Base-by-base conservation (phyloP, 1,284 basidiomycete genomes). In the Irpex lacteus region DNA sequence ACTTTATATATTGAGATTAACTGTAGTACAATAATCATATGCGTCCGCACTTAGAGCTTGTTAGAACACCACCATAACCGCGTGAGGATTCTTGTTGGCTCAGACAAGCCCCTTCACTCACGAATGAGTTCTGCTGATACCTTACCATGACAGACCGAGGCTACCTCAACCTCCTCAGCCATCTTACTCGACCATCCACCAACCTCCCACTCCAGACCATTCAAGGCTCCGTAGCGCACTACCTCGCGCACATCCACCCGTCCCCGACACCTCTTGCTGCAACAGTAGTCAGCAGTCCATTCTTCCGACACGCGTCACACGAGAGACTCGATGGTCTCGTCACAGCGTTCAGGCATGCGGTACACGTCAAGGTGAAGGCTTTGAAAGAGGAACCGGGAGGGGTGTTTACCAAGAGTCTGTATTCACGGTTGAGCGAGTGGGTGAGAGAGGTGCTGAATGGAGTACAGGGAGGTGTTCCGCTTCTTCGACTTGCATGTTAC, bases 261-360 rank as follows among this genome's bases (percentile, higher is more conserved):
- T 77, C 82, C 0, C 85, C 90, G 2, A 89, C 89, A 0, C 83
- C 88, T 0, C 80, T 92, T 15, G 81, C 86, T 0, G 90, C 87
- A n/a, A 81, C 85, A 6, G 80, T 85, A 40, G 81, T 91, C 63
- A 83, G 84, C 47, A 88, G 87, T 52, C 82, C 86, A 1, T 84
- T 85, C 69, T 83, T 86, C 53, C 76, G 78, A 19, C 81, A 84
- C 0, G 18, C 54, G 11, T 63, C 68, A 3, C 75, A 85, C 65
- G 70, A 77, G 19, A 84, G 80, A 67, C 80, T 90, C 13, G 78
- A 85, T 62, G 76, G 81, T 0, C 80, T 92, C 34, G 74, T 78
- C 5, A 81, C 81, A 11, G 82, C 87, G 8, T 88, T 90, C 70
- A 81, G 87, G 11, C 85, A 88, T 76, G 86, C 88, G 2, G 75